These are phyloP conservation scores for Astraeus odoratus DNA, from an alignment of 768 basidiomycete genomes.

Conservation along the genomic window DNA sequence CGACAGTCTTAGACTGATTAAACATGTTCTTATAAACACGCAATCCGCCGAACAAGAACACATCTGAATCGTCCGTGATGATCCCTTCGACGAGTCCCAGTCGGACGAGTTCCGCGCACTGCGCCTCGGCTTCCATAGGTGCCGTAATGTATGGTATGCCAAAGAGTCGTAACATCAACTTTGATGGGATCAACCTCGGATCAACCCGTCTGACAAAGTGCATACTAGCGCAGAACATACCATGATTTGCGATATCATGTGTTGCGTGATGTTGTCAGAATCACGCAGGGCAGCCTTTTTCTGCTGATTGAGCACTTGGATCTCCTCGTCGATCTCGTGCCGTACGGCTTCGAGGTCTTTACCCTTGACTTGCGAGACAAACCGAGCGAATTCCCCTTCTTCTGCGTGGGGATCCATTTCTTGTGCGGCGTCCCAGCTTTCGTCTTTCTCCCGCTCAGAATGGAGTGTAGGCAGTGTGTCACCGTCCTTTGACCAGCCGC, in stretches of 20 bases:
- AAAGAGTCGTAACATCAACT: constrained; percentile 89
- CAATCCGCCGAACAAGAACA: constrained; percentile 92
- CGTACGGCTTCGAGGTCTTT: constrained; percentile 75
- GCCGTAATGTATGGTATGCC: constrained; percentile 98
- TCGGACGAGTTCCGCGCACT: constrained; percentile 86
- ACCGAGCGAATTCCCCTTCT: constrained; percentile 86
- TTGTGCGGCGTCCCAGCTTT: constrained; percentile 76
- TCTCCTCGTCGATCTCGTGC: constrained; percentile 89
- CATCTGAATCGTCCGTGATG: constrained; percentile 98
- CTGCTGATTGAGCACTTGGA: constrained; percentile 72
- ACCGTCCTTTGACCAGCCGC: background rate
- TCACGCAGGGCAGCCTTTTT: constrained; percentile 87
- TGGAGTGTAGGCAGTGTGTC: constrained; percentile 11
- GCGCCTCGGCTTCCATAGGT: constrained; percentile 99
- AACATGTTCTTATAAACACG: constrained; percentile 99
- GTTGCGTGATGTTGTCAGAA: constrained; percentile 90
- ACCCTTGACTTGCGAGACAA: constrained; percentile 87
- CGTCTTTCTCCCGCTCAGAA: constrained; percentile 23
- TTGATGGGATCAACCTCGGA: constrained; percentile 1
- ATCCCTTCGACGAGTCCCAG: constrained; percentile 91
- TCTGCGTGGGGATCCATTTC: constrained; percentile 78
- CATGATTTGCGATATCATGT: constrained; percentile 88
- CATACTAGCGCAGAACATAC: constrained; percentile 31
- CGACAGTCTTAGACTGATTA: constrained; percentile 97
- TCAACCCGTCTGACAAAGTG: background rate